Evolutionary conservation across 345 rosid species (phyloP).

Genomic region (Syzygium jambos): DNA sequence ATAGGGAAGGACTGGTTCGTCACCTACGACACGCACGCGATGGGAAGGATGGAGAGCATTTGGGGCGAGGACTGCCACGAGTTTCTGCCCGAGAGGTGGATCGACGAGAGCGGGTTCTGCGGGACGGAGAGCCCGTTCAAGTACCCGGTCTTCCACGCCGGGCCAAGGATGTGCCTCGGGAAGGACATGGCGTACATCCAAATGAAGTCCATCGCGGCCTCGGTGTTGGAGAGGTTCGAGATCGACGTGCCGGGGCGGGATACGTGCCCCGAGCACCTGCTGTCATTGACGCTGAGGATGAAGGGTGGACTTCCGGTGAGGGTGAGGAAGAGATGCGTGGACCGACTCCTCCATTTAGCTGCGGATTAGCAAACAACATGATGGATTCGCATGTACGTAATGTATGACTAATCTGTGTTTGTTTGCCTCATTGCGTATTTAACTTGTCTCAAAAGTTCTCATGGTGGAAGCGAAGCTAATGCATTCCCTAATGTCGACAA

Average conservation of each 20-base stretch:
- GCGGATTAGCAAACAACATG: neutral
- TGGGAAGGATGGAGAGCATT: slow-evolving; percentile 35
- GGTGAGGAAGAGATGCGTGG: neutral
- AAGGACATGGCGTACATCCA: slow-evolving; percentile 35
- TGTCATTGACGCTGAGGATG: slow-evolving; percentile 24
- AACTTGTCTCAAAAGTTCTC: neutral
- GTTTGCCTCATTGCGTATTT: neutral
- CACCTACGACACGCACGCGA: slow-evolving; percentile 15
- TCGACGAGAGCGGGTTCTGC: slow-evolving; percentile 4
- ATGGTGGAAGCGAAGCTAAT: neutral
- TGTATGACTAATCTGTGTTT: neutral
- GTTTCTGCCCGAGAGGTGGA: slow-evolving; percentile 37
- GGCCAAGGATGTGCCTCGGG: slow-evolving; percentile 40
- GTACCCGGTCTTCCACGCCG: slow-evolving; percentile 31
- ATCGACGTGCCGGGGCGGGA: slow-evolving; percentile 4
- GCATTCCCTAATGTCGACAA: neutral
- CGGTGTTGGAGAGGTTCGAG: slow-evolving; percentile 11
- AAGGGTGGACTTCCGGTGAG: slow-evolving; percentile 16
- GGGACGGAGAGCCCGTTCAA: slow-evolving; percentile 24
- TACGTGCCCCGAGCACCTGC: neutral
- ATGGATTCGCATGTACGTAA: neutral
- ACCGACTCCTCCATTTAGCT: neutral
- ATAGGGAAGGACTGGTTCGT: slow-evolving; percentile 20
- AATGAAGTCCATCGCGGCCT: slow-evolving; percentile 27
- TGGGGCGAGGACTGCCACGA: slow-evolving; percentile 39